phyloP scores from a whole-genome alignment of 106 monocot genomes.

The Xerophyta viscosa region DNA sequence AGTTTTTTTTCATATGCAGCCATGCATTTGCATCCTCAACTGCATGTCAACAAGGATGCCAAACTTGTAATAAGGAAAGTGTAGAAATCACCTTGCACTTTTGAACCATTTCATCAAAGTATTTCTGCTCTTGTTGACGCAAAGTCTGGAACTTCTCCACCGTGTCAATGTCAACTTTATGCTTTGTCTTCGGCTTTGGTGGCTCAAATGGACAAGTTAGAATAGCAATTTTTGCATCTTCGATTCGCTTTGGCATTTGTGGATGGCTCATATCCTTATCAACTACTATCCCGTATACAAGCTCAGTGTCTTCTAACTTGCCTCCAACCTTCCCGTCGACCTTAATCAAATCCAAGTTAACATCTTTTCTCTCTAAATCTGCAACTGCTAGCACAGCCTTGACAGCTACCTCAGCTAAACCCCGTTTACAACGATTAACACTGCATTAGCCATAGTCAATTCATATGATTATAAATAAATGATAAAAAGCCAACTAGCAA shows the following conservation, averaged over 20 bases:
- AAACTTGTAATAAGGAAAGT: not conserved
- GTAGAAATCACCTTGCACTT: conserved; percentile 66
- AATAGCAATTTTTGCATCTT: conserved; percentile 95
- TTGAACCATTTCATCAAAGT: conserved; percentile 98
- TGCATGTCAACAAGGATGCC: not conserved
- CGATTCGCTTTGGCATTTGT: conserved; percentile 92
- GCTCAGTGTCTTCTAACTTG: conserved; percentile 88
- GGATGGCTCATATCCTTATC: conserved; percentile 99
- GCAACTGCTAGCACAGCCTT: conserved; percentile 94
- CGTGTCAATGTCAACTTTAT: conserved; percentile 99
- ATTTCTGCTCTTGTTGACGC: conserved; percentile 77
- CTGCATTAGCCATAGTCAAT: conserved; percentile 32
- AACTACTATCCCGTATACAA: conserved; percentile 78
- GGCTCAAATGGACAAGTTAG: conserved; percentile 98
- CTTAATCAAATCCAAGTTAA: conserved; percentile 90
- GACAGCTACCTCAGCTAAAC: conserved; percentile 85
- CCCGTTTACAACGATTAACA: conserved; percentile 74
- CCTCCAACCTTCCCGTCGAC: conserved; percentile 98
- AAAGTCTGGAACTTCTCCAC: conserved; percentile 94
- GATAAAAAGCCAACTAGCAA: too few species aligned
- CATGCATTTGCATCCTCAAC: too few species aligned
- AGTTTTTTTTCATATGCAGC: too few species aligned
- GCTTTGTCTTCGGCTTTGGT: conserved; percentile 99
- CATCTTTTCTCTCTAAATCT: conserved; percentile 94
- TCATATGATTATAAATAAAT: not conserved